Conservation (phyloP, 352 stramenopile genomes). For the Phytophthora rubi region DNA sequence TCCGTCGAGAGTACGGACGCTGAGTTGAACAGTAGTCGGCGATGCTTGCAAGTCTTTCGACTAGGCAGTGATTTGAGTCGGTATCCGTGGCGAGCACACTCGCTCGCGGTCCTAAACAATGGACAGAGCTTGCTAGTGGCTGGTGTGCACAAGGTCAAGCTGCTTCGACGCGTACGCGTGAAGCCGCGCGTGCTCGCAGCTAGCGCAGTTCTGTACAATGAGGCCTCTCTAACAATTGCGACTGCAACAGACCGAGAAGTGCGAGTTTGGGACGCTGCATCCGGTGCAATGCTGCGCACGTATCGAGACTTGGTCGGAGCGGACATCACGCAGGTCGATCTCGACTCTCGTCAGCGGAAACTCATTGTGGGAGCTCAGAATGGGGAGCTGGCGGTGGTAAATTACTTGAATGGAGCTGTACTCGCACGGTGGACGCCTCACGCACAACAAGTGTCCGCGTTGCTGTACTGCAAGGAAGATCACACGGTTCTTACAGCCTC, state of each 20-base stretch:
- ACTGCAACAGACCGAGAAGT: constrained; percentile 75
- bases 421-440: constrained; percentile 72
- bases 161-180: constrained; percentile 68
- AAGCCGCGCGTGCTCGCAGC: constrained; percentile 68
- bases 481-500: constrained; percentile 74
- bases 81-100: constrained; percentile 76
- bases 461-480: constrained; percentile 84
- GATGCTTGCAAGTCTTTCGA: constrained; percentile 73
- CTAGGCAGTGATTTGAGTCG: constrained; percentile 63
- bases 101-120: constrained; percentile 65
- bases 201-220: constrained; percentile 73
- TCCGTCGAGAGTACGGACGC: constrained; percentile 69
- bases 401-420: constrained; percentile 79
- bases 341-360: constrained; percentile 75
- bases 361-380: constrained; percentile 71
- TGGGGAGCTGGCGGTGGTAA: constrained; percentile 71
- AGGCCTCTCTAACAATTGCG: constrained; percentile 66
- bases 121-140: constrained; percentile 65
- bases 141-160: constrained; percentile 73
- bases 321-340: constrained; percentile 77
- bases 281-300: constrained; percentile 58
- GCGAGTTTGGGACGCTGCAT: constrained; percentile 72
- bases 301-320: constrained; percentile 57
- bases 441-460: constrained; percentile 58
- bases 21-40: constrained; percentile 54